Base-by-base conservation (phyloP, 1,139 yeast genomes). In the Taiozyma sp. region DNA sequence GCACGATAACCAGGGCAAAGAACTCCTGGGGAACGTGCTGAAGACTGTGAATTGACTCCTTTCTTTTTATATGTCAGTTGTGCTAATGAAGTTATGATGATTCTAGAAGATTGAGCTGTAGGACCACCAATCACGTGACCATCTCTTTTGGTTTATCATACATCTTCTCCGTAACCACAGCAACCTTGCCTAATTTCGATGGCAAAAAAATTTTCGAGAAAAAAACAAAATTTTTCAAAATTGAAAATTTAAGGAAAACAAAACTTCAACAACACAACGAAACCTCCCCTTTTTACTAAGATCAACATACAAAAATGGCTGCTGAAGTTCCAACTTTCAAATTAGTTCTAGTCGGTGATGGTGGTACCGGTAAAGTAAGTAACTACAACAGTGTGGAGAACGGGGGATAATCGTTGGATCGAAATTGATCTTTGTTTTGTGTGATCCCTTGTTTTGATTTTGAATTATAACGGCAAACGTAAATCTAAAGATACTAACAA, bases 321-420 rank as follows among this genome's bases (percentile, higher is more conserved):
- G 81, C 80, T 75, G 91, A 88, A 79, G 96, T 91, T 74, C 98
- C 99, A 68, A 89, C 96, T 63, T 93, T 95, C 78, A 95, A 95
- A 82, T 86, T 95, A 74, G 99, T 87, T 68, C 86, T 93, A 70
- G 98, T 93, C 75, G 99, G 99, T 74, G 99, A 93, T 72, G 99
- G 99, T 83, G 99, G 99, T 85, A 93, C 99, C 74, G 98, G 98
- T 80, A 92, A 93, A 75, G 83, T 78, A 66, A 60, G 81, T 48
- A n/a, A 24, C 27, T 24, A 7, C 27, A 19, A 4, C 27, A 24
- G 27, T 24, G 27, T 7, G 27, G 27, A 24, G 8, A 24, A 24
- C 27, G 8, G 5, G 27, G 27, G 27, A 24, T 24, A 7, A 24
- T 24, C 27, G 27, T 7, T 24, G 7, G 27, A 24, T 24, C 24